A percentile compares a stretch with the other conserved stretches of the same genome.
These are phyloP conservation scores for Tricholoma flavovirens DNA, from an alignment of 768 basidiomycete species.

Conservation along the genomic window DNA sequence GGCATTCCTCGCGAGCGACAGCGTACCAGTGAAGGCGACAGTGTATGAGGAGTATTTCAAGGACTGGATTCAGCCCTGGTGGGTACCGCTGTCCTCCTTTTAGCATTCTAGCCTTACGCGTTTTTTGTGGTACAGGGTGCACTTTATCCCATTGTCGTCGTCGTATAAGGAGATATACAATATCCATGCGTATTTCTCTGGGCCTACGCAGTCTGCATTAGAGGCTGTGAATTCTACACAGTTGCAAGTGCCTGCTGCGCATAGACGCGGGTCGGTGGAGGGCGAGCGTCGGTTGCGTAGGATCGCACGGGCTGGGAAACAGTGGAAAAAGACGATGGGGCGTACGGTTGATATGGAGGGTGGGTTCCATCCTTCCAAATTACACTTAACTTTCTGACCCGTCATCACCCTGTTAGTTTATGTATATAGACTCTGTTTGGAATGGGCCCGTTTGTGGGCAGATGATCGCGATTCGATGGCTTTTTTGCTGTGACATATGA, in stretches of 20 bases:
- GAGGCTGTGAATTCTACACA: constrained; percentile 46
- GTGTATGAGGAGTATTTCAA: constrained; percentile 89
- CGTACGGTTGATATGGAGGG: constrained; percentile 91
- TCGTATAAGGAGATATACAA: constrained; percentile 92
- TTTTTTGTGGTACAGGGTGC: constrained; percentile 55
- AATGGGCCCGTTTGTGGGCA: constrained; percentile 80
- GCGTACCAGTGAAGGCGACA: constrained; percentile 84
- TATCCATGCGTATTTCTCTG: constrained; percentile 89
- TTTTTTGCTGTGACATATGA: constrained; percentile 14
- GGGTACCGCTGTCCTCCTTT: constrained; percentile 8
- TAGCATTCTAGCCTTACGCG: background rate
- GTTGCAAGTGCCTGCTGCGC: constrained; percentile 21
- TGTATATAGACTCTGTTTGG: constrained; percentile 80
- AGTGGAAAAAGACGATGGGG: constrained; percentile 85
- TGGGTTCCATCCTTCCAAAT: constrained; percentile 28
- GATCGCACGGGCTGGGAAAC: constrained; percentile 88
- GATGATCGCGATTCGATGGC: constrained; percentile 79
- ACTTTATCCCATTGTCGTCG: constrained; percentile 88
- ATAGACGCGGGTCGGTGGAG: constrained; percentile 37
- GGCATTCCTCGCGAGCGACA: constrained; percentile 80
- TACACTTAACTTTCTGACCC: background rate
- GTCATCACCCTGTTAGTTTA: constrained; percentile 49
- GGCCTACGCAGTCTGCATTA: constrained; percentile 60
- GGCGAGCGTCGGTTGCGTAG: constrained; percentile 70
- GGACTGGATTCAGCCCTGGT: constrained; percentile 90